phyloP scores from a whole-genome alignment of 73 alveolate species.

The Paramecium primaurelia region DNA sequence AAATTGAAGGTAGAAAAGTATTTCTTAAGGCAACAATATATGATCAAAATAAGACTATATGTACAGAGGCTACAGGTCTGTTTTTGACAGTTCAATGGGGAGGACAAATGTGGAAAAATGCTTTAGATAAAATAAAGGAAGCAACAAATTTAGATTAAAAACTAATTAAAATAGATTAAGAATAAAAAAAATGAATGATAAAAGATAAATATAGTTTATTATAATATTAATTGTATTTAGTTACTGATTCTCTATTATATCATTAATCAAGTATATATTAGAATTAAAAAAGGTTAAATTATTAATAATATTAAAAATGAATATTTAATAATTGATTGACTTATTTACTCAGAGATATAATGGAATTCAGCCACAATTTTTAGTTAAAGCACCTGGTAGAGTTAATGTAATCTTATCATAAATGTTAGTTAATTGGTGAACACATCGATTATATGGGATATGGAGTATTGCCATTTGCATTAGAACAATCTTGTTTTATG shows the following conservation, averaged over 20 bases:
- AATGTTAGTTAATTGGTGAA: constrained; percentile 82
- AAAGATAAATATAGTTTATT: too few species aligned
- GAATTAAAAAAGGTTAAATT: neutral
- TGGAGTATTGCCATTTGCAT: constrained; percentile 86
- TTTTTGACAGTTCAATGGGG: constrained; percentile 54
- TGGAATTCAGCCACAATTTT: neutral
- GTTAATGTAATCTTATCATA: constrained; percentile 62
- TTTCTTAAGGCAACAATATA: constrained; percentile 5
- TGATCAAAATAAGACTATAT: neutral
- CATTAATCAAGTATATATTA: neutral
- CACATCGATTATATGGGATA: constrained; percentile 92
- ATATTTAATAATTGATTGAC: constrained; percentile 8
- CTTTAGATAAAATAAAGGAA: neutral
- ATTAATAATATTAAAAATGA: neutral
- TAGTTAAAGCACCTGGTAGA: constrained; percentile 84
- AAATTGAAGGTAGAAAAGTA: constrained; percentile 52
- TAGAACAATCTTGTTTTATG: constrained; percentile 80
- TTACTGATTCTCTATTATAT: neutral
- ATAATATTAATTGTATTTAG: neutral
- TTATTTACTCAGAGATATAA: neutral
- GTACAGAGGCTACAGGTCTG: constrained; percentile 25
- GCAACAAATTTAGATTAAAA: neutral
- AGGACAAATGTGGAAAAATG: neutral
- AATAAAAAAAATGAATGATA: neutral
- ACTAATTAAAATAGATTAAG: too few species aligned